Percentiles rank a stretch among this genome's conserved stretches.
Conservation (phyloP, 768 basidiomycete species). For the Lyophyllum semitale region DNA sequence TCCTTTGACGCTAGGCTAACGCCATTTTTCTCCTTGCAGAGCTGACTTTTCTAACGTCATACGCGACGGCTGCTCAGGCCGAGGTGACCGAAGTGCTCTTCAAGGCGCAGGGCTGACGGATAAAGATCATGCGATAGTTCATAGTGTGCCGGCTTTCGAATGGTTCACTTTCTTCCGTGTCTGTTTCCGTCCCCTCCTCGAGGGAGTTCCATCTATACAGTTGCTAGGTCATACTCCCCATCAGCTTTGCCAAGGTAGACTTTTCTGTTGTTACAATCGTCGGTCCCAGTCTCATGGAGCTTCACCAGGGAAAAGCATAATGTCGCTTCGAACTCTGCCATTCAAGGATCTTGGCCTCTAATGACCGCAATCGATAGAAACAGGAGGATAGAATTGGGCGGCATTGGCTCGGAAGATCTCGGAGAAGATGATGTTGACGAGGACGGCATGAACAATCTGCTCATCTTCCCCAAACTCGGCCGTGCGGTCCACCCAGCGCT, state of each 20-base stretch:
- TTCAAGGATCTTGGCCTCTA: conserved; percentile 46
- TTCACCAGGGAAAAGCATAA: conserved; percentile 27
- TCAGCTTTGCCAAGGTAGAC: conserved; percentile 34
- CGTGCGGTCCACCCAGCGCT: conserved; percentile 27
- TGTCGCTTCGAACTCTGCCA: conserved; percentile 26
- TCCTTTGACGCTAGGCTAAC: too few relatives aligned
- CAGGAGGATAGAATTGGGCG: conserved; percentile 47
- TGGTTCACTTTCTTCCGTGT: conserved; percentile 47
- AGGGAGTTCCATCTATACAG: conserved; percentile 32
- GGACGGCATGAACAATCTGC: conserved; percentile 39
- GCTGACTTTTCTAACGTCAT: too few relatives aligned
- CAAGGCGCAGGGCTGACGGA: conserved; percentile 28
- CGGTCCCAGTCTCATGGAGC: conserved; percentile 25
- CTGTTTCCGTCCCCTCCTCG: conserved; percentile 44
- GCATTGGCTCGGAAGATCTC: conserved; percentile 33
- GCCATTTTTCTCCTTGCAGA: too few relatives aligned
- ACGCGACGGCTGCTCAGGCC: too few relatives aligned
- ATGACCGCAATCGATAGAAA: conserved; percentile 47
- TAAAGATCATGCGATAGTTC: conserved; percentile 28
- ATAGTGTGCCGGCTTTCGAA: conserved; percentile 28
- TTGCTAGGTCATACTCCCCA: conserved; percentile 30
- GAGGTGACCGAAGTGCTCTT: too few relatives aligned
- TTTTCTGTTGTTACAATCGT: conserved; percentile 37
- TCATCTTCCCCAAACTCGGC: conserved; percentile 43
- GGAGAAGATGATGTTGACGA: conserved; percentile 44